A percentile compares a stretch with the other conserved stretches of the same genome.
Evolutionary conservation across 2,329 filamentous ascomycete species (phyloP).

Genomic region (Meredithiella fracta): DNA sequence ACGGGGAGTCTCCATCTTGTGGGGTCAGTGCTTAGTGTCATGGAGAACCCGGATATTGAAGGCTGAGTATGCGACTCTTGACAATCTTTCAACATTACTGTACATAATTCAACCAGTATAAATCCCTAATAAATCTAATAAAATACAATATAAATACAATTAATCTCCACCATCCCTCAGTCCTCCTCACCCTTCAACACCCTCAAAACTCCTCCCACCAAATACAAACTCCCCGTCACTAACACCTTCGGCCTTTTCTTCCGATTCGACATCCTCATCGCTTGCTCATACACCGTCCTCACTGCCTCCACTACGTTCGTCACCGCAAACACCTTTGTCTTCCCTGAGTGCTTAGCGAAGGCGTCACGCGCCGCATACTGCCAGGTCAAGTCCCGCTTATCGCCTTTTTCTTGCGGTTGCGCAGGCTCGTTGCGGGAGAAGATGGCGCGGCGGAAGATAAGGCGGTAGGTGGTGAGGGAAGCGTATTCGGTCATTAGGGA

Average conservation of each 20-base stretch:
- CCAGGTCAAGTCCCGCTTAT: slow-evolving; percentile 34
- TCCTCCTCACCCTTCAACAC: slow-evolving; percentile 12
- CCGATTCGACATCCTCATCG: slow-evolving; percentile 17
- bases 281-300: slow-evolving; percentile 31
- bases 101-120: neutral
- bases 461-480: slow-evolving; percentile 22
- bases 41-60: slow-evolving; percentile 28
- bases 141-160: neutral
- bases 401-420: slow-evolving; percentile 19
- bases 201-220: slow-evolving; percentile 57
- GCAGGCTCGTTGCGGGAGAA: slow-evolving; percentile 56
- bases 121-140: neutral
- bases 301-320: slow-evolving; percentile 61
- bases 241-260: slow-evolving; percentile 40
- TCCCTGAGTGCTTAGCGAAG: slow-evolving; percentile 40
- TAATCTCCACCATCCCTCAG: neutral
- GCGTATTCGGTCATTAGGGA: slow-evolving; percentile 42
- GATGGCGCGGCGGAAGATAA: slow-evolving; percentile 52
- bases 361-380: slow-evolving; percentile 49
- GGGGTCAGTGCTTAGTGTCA: slow-evolving; percentile 34
- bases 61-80: slow-evolving; percentile 17
- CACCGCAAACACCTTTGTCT: slow-evolving; percentile 30
- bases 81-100: no score
- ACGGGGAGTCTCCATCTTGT: slow-evolving; percentile 50
- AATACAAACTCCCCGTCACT: slow-evolving; percentile 69